A percentile compares a stretch with the other conserved stretches of the same genome.
Conservation (phyloP, 75 land plant species). For the Pinus albicaulis region DNA sequence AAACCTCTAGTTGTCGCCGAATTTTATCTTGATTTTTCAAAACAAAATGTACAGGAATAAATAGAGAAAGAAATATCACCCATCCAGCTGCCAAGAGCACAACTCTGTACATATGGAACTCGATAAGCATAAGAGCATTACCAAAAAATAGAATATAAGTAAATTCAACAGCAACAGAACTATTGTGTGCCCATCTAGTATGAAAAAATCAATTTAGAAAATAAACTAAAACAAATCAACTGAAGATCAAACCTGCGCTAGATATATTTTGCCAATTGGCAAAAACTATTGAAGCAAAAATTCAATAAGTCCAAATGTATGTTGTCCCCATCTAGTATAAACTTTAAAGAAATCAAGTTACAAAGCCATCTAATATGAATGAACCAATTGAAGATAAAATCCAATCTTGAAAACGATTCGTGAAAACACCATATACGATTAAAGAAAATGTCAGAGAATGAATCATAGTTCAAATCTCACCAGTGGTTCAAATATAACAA, state of each 20-base stretch:
- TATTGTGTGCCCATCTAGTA: neutral
- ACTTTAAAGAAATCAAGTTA: no score
- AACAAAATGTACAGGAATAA: conserved; percentile 70
- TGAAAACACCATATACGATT: no score
- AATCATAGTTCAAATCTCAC: no score
- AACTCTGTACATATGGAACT: conserved; percentile 45
- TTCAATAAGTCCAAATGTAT: no score
- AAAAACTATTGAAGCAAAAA: no score
- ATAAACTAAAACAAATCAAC: neutral
- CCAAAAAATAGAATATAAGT: neutral
- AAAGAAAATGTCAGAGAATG: no score
- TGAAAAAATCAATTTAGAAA: neutral
- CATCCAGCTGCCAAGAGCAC: conserved; percentile 70
- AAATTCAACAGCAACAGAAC: neutral
- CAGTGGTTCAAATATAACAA: no score
- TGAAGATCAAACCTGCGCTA: neutral
- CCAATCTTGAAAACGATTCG: no score
- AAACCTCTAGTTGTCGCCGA: conserved; percentile 78
- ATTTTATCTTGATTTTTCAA: conserved; percentile 65
- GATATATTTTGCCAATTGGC: neutral
- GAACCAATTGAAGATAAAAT: no score
- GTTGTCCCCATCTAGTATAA: no score
- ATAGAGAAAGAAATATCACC: conserved; percentile 77
- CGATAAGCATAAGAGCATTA: neutral
- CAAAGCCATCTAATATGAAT: no score